Evolutionary conservation across 2,329 filamentous ascomycete genomes (phyloP).

Genomic region (Arthroderma uncinatum): DNA sequence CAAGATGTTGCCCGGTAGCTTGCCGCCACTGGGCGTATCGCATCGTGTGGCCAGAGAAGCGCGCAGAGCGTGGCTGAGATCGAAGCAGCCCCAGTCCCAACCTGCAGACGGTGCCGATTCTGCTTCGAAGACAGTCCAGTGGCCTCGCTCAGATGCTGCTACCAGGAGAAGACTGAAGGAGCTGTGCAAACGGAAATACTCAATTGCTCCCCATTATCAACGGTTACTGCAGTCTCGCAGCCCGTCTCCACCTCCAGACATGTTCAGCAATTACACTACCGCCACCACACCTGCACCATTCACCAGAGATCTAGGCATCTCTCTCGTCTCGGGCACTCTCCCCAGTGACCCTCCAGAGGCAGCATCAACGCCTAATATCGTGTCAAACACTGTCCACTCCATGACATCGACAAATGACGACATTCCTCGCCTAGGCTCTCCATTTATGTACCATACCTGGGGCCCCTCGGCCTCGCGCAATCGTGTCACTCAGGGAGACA

Average conservation of each 20-base stretch:
- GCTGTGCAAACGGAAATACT: conserved; percentile 51
- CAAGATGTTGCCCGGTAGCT: conserved; percentile 53
- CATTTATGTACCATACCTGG: conserved; percentile 42
- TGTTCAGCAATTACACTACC: conserved; percentile 24
- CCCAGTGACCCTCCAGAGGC: conserved; percentile 25
- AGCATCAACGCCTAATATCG: neutral
- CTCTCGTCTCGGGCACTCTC: conserved; percentile 32
- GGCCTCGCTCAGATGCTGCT: conserved; percentile 48
- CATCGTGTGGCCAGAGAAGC: conserved; percentile 52
- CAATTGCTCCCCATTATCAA: conserved; percentile 53
- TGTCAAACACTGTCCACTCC: neutral
- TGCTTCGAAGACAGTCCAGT: conserved; percentile 21
- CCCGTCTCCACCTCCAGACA: conserved; percentile 45
- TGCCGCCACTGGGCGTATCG: conserved; percentile 53
- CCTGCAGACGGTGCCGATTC: neutral
- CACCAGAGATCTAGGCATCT: conserved; percentile 37
- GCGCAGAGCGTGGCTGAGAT: conserved; percentile 48
- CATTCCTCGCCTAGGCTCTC: conserved; percentile 37
- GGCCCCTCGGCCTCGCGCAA: conserved; percentile 32
- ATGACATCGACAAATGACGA: neutral
- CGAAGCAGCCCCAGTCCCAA: conserved; percentile 22
- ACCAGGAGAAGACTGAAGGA: conserved; percentile 48
- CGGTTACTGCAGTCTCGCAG: conserved; percentile 49
- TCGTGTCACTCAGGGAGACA: conserved; percentile 12
- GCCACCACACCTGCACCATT: conserved; percentile 25